A percentile compares a stretch with the other conserved stretches of the same genome.
Evolutionary conservation across 345 rosid genomes (phyloP).

Genomic region (Hirschfeldia incana): DNA sequence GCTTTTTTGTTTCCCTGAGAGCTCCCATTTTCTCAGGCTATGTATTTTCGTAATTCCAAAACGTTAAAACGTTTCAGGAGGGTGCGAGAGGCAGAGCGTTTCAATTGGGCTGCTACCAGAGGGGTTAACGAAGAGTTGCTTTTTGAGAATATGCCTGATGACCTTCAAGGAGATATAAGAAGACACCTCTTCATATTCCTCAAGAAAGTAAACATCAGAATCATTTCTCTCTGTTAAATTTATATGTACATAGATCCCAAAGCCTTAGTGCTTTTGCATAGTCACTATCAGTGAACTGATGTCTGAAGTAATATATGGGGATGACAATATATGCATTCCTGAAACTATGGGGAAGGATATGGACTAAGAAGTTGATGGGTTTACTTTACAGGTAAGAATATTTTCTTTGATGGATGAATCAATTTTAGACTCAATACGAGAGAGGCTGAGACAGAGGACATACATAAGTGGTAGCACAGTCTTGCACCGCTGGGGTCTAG

Average conservation of each 20-base stretch:
- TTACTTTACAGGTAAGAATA: constrained; percentile 62
- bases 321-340: not conserved
- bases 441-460: constrained; percentile 69
- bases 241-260: not conserved
- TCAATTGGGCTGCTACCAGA: constrained; percentile 2
- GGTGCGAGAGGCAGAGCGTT: not conserved
- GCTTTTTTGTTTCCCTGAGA: not conserved
- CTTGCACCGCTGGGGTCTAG: constrained; percentile 52
- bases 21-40: not conserved
- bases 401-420: constrained; percentile 72
- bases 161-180: not conserved
- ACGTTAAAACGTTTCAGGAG: not conserved
- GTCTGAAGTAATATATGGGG: not conserved
- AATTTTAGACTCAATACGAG: constrained; percentile 65
- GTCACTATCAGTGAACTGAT: not conserved
- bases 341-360: not conserved
- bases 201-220: not conserved
- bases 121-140: not conserved
- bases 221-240: not conserved
- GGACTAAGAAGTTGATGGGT: not conserved
- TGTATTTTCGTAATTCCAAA: not conserved
- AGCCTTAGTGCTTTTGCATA: not conserved
- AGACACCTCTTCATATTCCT: not conserved
- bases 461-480: constrained; percentile 65
- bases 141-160: constrained; percentile 1